Base-by-base conservation (phyloP, 176 grass and related monocot species). In the Carex kokanica region DNA sequence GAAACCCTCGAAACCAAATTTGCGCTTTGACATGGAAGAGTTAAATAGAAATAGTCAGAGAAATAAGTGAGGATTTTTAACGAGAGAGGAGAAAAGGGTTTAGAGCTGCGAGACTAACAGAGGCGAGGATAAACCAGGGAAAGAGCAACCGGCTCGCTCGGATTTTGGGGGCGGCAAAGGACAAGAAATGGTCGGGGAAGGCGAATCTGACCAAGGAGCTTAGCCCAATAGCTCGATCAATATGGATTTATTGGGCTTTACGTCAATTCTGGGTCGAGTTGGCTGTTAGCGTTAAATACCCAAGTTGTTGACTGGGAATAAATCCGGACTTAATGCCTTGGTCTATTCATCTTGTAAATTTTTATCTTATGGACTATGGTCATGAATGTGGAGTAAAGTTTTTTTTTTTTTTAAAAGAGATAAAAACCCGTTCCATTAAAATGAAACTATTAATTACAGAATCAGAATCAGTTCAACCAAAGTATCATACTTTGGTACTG, bases 21-120 rank as follows among this genome's bases (percentile, higher is more conserved):
- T 98, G 13, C 96, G 88, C 91, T 98, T 98, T 80, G 96, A 93
- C 96, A 98, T 98, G 64, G 63, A 40, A 40, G 24, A 14, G 40
- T 74, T 11, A 74, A 72, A 18, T 11, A 47, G 60, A 36, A 20
- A 71, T 64, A 14, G 17, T 17, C 36, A 11, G 73, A 16, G 6
- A 53, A 81, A 53, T 51, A 25, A 38, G 25, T 3, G 14, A 13
- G 47, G 57, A 77, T 41, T 13, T 32, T 38, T 2, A 67, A 18
- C 12, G 15, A 66, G 63, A 16, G 63, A 16, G 64, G 36, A 38
- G 36, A 38, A 38, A 38, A 38, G 31, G 64, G 15, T 69, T 18
- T 40, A 67, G 14, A 41, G 34, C 17, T 16, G 66, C 36, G 7
- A 36, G 7, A 70, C 17, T 43, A 4, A 40, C n/a, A 17, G 66